Percentiles rank a stretch among this genome's conserved stretches.
Evolutionary conservation across 2,329 filamentous ascomycete species (phyloP).

Genomic region (Aspergillus fructus): DNA sequence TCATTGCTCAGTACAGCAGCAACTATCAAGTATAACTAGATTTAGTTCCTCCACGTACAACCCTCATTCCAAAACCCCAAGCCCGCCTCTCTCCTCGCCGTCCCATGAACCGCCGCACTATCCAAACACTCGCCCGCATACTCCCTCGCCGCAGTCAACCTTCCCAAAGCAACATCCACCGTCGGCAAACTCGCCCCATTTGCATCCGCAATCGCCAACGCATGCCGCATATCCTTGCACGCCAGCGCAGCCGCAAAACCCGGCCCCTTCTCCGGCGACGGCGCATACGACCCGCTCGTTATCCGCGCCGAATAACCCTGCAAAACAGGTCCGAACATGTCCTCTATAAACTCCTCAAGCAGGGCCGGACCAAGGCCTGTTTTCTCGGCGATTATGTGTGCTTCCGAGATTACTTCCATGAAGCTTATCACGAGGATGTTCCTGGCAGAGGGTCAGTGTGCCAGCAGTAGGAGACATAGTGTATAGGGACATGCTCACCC

Average conservation of each 20-base stretch:
- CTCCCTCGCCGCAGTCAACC: not conserved
- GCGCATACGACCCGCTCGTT: constrained; percentile 20
- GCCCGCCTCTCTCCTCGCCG: not conserved
- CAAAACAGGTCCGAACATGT: constrained; percentile 20
- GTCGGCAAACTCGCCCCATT: not conserved
- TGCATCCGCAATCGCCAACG: not conserved
- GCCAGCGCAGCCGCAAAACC: constrained; percentile 19
- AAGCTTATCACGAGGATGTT: constrained; percentile 53
- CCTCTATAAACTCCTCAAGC: constrained; percentile 41
- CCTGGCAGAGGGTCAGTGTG: constrained; percentile 20
- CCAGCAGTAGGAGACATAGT: too few species aligned
- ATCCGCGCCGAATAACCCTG: constrained; percentile 20
- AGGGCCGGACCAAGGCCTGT: constrained; percentile 41
- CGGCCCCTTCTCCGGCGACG: constrained; percentile 8
- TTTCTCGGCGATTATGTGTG: constrained; percentile 51
- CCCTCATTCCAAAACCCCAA: not conserved
- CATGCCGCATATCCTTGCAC: constrained; percentile 17
- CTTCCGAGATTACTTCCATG: constrained; percentile 52
- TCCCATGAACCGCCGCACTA: not conserved
- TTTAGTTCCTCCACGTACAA: not conserved
- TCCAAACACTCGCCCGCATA: not conserved
- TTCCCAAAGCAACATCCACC: not conserved
- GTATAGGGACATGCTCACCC: constrained; percentile 24
- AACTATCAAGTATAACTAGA: too few species aligned
- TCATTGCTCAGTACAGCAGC: too few species aligned